Base-by-base conservation (phyloP, 768 basidiomycete genomes). In the Boletus pseudopeckii region DNA sequence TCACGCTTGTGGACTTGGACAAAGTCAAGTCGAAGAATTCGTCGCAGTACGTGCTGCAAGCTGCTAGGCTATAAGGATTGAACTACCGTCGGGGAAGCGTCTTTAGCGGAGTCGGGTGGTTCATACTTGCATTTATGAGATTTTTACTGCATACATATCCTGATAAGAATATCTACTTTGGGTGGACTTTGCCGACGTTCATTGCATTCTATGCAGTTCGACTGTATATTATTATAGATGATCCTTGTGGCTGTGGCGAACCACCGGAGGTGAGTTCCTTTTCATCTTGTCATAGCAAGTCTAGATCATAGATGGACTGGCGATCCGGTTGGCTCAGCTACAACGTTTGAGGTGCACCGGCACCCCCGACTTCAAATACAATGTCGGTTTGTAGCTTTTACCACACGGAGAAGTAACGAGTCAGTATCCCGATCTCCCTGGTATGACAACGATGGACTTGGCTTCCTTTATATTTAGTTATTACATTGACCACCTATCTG, bases 21-120 rank as follows among this genome's bases (percentile, higher is more conserved):
- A 90, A 84, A 71, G 88, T 89, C 57, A 90, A 86, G 72, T 84
- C 88, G 33, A 83, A 75, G 72, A 75, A 80, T 39, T 74, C 75
- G 33, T 88, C 86, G 15, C 60, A 66, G 48, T 74, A 66, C 44
- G 64, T 81, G 14, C 63, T 79, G 33, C 61, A 59, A 56, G 63
- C 65, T 2, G 78, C 80, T 0, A 75, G 65, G 60, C 61, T 80
- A n/a, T 80, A 58, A n/a, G 15, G 9, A 14, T n/a, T 14, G 33
- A 17, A 17, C 3, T 28, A 13, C 18, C 22, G 14, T 46, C 17
- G 10, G n/a, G 36, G 37, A 33, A 5, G 5, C 6, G 24, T 6
- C 24, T 26, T 26, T 2, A 26, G 24, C 2, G 5, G 24, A 26
- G 5, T 26, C 2, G 18, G 20, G 5, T 30, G n/a, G 20, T 22